Conservation (phyloP, 2,329 filamentous ascomycete species). For the Thelonectria olida region DNA sequence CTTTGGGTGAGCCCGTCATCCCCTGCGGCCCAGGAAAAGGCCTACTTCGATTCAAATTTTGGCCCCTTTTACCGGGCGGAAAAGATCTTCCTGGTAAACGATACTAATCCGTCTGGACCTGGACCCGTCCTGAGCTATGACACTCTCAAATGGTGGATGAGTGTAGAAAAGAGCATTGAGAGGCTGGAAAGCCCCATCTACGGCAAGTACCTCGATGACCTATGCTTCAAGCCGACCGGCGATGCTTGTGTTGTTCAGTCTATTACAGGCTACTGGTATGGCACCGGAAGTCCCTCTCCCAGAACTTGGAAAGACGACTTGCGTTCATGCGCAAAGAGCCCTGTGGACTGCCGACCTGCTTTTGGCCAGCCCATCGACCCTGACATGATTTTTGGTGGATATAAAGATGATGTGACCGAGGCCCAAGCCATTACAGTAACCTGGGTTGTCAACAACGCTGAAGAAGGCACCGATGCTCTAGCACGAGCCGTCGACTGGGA, state of each 20-base stretch:
- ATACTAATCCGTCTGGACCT: conserved; percentile 69
- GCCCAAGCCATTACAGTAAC: conserved; percentile 86
- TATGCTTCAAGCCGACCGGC: conserved; percentile 94
- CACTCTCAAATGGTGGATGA: conserved; percentile 92
- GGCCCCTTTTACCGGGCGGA: conserved; percentile 96
- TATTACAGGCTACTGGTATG: conserved; percentile 86
- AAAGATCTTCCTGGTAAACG: conserved; percentile 93
- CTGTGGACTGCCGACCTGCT: conserved; percentile 85
- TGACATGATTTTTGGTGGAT: conserved; percentile 86
- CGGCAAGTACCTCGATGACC: conserved; percentile 77
- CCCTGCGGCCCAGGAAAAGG: conserved; percentile 89
- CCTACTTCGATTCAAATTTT: conserved; percentile 92
- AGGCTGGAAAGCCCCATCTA: conserved; percentile 75
- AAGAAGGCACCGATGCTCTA: conserved; percentile 76
- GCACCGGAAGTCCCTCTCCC: conserved; percentile 53
- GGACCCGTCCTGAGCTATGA: conserved; percentile 89
- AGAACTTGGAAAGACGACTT: conserved; percentile 78
- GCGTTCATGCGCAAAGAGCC: conserved; percentile 77
- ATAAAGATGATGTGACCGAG: conserved; percentile 73
- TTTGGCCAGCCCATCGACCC: conserved; percentile 91
- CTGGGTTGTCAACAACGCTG: conserved; percentile 92
- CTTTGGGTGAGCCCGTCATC: conserved; percentile 98
- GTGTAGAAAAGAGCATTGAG: conserved; percentile 81
- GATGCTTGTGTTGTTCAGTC: conserved; percentile 93
- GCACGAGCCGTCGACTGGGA: conserved; percentile 90